Evolutionary conservation across 108 stramenopile genomes (phyloP).

Genomic region (Stephanodiscus minutulus): DNA sequence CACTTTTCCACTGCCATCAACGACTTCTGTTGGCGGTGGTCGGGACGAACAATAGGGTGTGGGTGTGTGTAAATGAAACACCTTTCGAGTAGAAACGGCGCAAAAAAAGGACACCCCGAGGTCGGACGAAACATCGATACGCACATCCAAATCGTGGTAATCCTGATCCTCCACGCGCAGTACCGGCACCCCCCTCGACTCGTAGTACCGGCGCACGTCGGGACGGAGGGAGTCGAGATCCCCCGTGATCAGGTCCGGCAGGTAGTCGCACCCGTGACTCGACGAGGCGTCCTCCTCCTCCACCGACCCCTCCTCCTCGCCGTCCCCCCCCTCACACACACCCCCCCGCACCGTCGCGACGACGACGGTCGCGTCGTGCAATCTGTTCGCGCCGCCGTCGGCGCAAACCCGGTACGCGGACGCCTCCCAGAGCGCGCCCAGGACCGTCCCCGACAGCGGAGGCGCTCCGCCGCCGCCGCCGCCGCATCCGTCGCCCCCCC

Average conservation of each 20-base stretch:
- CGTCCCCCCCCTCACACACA: not conserved
- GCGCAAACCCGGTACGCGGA: constrained; percentile 82
- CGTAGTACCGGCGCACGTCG: constrained; percentile 71
- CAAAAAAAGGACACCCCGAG: not conserved
- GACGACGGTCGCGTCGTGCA: constrained; percentile 62
- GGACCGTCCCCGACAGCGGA: constrained; percentile 32
- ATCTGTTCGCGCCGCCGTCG: constrained; percentile 95
- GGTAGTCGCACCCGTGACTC: constrained; percentile 14
- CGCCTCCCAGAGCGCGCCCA: constrained; percentile 64
- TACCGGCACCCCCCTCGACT: constrained; percentile 53
- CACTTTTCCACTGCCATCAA: constrained; percentile 51
- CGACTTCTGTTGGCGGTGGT: constrained; percentile 31
- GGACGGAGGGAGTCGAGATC: constrained; percentile 90
- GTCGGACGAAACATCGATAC: constrained; percentile 1
- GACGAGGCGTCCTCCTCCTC: constrained; percentile 1
- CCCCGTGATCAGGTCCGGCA: constrained; percentile 88
- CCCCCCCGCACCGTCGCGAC: too few species aligned
- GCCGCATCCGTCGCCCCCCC: not conserved
- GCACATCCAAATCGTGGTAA: constrained; percentile 90
- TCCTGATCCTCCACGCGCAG: constrained; percentile 72
- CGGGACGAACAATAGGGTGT: not conserved
- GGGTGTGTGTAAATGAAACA: not conserved
- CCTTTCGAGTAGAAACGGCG: not conserved
- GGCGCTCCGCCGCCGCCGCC: not conserved
- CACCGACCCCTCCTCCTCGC: constrained; percentile 2